Evolutionary conservation across 1,284 basidiomycete species (phyloP).

Genomic region (Ustilago nuda): DNA sequence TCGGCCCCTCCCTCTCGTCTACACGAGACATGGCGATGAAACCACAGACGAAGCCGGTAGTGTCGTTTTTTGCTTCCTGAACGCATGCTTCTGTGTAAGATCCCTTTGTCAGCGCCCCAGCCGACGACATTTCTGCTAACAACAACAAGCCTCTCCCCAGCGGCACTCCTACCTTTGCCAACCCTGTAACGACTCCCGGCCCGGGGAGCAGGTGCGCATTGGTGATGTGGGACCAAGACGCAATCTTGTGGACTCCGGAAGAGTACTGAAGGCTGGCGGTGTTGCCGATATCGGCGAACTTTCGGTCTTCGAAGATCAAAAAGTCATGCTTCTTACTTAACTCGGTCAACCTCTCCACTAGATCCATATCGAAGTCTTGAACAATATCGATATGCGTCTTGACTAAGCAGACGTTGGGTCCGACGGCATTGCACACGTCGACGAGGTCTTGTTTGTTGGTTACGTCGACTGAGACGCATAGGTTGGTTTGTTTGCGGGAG

Average conservation of each 20-base stretch:
- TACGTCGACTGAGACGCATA: constrained; percentile 96
- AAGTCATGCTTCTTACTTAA: constrained; percentile 89
- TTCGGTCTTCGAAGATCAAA: constrained; percentile 97
- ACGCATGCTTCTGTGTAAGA: constrained; percentile 87
- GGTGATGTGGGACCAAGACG: constrained; percentile 95
- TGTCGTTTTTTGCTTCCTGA: constrained; percentile 69
- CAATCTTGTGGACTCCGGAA: constrained; percentile 90
- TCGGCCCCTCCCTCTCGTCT: constrained; percentile 72
- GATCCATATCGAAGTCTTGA: constrained; percentile 84
- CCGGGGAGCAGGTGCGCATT: constrained; percentile 95
- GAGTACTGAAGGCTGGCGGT: constrained; percentile 96
- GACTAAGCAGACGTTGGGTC: constrained; percentile 88
- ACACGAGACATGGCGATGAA: constrained; percentile 80
- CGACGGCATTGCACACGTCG: constrained; percentile 86
- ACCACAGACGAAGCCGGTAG: constrained; percentile 62
- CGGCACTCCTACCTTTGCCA: constrained; percentile 85
- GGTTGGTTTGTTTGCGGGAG: constrained; percentile 87
- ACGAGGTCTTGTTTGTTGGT: constrained; percentile 84
- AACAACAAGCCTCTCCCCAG: constrained; percentile 87
- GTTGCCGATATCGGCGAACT: constrained; percentile 99
- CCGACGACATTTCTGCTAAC: constrained; percentile 95
- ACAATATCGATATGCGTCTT: constrained; percentile 99
- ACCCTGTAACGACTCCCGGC: constrained; percentile 89
- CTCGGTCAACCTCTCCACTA: constrained; percentile 79
- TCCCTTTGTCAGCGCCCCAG: constrained; percentile 85